Evolutionary conservation across 805 yeast genomes (phyloP).

Genomic region (Pichia eremophila): DNA sequence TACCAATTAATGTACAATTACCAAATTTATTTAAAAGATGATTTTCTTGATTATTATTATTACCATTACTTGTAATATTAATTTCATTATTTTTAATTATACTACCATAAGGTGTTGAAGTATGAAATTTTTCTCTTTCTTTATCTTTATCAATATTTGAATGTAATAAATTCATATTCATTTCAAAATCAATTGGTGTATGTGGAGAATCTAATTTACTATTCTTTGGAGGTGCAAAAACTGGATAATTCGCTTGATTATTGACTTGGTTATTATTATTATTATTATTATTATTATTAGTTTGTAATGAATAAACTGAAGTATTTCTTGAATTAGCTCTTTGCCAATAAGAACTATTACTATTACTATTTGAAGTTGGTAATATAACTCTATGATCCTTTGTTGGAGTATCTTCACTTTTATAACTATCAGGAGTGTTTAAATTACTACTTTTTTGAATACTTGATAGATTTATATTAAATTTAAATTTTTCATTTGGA

Average conservation of each 20-base stretch:
- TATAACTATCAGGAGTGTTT: conserved; percentile 6
- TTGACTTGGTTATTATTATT: not conserved
- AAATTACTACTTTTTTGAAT: not conserved
- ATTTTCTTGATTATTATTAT: conserved; percentile 20
- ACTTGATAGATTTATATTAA: conserved; percentile 1
- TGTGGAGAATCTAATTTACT: conserved; percentile 8
- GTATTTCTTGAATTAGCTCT: conserved; percentile 15
- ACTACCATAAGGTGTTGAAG: not conserved
- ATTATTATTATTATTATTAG: not conserved
- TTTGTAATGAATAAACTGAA: conserved; percentile 5
- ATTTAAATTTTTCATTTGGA: not conserved
- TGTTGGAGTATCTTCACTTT: conserved; percentile 5
- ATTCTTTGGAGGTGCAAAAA: conserved; percentile 11
- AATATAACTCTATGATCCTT: not conserved
- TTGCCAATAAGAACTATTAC: conserved; percentile 15
- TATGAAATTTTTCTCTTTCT: not conserved
- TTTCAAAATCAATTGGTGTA: conserved; percentile 11
- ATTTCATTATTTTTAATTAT: not conserved
- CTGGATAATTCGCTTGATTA: conserved; percentile 11
- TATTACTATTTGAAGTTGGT: conserved; percentile 7
- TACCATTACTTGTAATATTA: not conserved
- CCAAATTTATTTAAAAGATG: conserved; percentile 45
- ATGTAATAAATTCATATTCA: not conserved
- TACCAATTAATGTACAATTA: conserved; percentile 63
- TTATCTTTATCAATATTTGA: too few species aligned